A percentile compares a stretch with the other conserved stretches of the same genome.
Conservation (phyloP, 257 asterid species). For the Solanum tarijense region DNA sequence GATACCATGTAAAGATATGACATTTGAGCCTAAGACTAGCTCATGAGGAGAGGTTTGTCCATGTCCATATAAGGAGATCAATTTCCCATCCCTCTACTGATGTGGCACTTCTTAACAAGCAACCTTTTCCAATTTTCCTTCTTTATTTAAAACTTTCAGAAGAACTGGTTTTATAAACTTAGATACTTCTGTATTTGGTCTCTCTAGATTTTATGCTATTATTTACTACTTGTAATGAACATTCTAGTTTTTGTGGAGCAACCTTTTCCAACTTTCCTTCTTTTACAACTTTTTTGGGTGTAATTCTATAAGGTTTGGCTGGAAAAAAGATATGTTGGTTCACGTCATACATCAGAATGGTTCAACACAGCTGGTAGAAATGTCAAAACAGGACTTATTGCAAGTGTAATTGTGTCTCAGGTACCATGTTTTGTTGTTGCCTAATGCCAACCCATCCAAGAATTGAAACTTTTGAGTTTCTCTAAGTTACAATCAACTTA, state of each 20-base stretch:
- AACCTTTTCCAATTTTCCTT: too few species aligned
- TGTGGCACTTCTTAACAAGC: too few species aligned
- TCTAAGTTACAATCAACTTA: not conserved
- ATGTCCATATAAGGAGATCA: too few species aligned
- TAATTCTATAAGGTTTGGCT: conserved; percentile 61
- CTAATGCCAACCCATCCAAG: not conserved
- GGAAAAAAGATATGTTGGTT: conserved; percentile 83
- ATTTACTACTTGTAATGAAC: too few species aligned
- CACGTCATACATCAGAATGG: conserved; percentile 90
- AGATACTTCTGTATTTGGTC: too few species aligned
- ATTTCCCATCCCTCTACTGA: too few species aligned
- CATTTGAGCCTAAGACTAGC: too few species aligned
- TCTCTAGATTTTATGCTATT: too few species aligned
- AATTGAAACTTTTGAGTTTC: not conserved
- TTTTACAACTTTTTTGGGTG: not conserved
- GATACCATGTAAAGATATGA: too few species aligned
- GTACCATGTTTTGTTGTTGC: conserved; percentile 16
- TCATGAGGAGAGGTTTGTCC: too few species aligned
- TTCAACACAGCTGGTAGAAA: conserved; percentile 93
- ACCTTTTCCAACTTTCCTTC: not conserved
- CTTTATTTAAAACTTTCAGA: too few species aligned
- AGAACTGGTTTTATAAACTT: too few species aligned
- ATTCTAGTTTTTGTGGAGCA: not conserved
- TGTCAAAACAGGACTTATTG: conserved; percentile 89
- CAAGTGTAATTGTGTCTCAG: conserved; percentile 93